Evolutionary conservation across 768 basidiomycete species (phyloP).

Genomic region (Postia placenta): DNA sequence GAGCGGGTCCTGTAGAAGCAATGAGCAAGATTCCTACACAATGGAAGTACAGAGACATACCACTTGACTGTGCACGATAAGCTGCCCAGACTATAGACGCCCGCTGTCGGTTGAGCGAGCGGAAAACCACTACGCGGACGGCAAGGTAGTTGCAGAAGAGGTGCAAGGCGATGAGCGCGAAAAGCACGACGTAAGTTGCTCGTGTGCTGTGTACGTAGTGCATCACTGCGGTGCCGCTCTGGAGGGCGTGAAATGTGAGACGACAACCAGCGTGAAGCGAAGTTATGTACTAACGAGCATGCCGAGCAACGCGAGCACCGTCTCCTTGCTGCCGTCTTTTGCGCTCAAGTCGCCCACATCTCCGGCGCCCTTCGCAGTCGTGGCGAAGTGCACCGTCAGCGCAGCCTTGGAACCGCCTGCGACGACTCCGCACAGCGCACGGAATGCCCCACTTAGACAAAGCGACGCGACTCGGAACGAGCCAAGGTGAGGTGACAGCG

Average conservation of each 20-base stretch:
- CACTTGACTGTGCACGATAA: conserved; percentile 23
- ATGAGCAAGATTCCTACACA: not conserved
- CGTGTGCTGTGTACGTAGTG: conserved; percentile 43
- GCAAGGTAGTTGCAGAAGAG: conserved; percentile 54
- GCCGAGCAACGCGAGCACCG: conserved; percentile 58
- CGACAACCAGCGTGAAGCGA: not conserved
- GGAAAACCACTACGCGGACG: conserved; percentile 50
- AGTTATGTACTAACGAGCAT: conserved; percentile 47
- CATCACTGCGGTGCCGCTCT: conserved; percentile 59
- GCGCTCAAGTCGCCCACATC: conserved; percentile 69
- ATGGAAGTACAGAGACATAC: conserved; percentile 1
- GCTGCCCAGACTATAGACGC: conserved; percentile 44
- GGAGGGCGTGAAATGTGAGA: conserved; percentile 5
- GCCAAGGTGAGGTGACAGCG: conserved; percentile 49
- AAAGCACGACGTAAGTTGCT: conserved; percentile 45
- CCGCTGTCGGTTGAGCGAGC: conserved; percentile 56
- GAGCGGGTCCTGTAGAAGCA: not conserved
- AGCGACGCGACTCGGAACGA: conserved; percentile 42
- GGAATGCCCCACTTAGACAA: conserved; percentile 53
- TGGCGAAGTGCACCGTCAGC: conserved; percentile 60
- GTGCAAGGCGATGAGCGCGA: conserved; percentile 47
- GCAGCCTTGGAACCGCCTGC: conserved; percentile 69
- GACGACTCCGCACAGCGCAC: conserved; percentile 55
- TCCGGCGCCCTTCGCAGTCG: conserved; percentile 41
- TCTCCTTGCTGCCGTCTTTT: conserved; percentile 70